Conservation (phyloP, 1,284 basidiomycete species). For the Naganishia sp. region DNA sequence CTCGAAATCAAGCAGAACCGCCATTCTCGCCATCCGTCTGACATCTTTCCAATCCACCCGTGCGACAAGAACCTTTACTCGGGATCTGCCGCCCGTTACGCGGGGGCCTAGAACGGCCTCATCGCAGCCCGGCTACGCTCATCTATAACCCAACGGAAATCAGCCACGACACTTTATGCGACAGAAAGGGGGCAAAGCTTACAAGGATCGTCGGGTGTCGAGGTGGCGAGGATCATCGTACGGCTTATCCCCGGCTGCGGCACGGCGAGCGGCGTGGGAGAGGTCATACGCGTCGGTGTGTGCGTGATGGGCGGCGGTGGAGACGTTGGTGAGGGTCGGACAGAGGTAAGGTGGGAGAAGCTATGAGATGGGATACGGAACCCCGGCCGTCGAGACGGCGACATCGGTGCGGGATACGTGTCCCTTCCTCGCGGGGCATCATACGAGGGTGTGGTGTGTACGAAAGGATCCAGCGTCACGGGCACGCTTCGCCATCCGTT, state of each 20-base stretch:
- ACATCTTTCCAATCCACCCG: too few species aligned
- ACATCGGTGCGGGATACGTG: too few species aligned
- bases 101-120: not conserved
- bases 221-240: slow-evolving; percentile 63
- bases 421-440: too few species aligned
- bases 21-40: too few species aligned
- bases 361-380: not conserved
- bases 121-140: not conserved
- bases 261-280: slow-evolving; percentile 54
- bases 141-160: not conserved
- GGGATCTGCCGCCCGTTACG: too few species aligned
- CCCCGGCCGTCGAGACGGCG: not conserved
- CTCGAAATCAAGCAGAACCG: too few species aligned
- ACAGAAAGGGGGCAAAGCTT: slow-evolving; percentile 55
- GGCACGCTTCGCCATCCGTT: too few species aligned
- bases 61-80: too few species aligned
- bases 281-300: slow-evolving; percentile 36
- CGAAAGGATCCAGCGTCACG: too few species aligned
- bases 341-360: not conserved
- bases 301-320: slow-evolving; percentile 34
- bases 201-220: slow-evolving; percentile 49
- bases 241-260: slow-evolving; percentile 63
- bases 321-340: not conserved
- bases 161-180: not conserved
- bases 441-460: too few species aligned